Evolutionary conservation across 768 basidiomycete species (phyloP), one percentile per base, ranked within the genome.

Genomic region (Mycena crocata): DNA sequence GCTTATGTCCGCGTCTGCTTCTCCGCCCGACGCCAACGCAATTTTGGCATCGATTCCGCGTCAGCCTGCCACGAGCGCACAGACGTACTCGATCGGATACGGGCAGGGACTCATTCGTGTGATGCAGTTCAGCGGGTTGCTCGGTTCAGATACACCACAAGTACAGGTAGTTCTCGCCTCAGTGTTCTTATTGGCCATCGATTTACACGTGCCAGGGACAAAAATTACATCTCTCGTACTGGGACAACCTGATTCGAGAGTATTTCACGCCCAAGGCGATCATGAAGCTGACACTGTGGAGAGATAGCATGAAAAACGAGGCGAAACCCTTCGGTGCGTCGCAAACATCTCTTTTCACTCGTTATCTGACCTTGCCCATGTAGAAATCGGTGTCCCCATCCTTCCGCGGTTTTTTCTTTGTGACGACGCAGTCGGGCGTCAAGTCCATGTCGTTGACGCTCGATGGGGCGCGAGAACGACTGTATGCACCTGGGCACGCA

Each of bases 281-380:
- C 49, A 88, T 94, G 87, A 92, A 89, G 75, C 84, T 95, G 70
- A 94, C 92, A 3, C 79, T 95, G n/a, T 94, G 93, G 93, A 93
- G 93, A 74, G 93, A 94, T 76, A 93, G 92, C 71, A 87, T 89
- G 73, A 85, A 83, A 71, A 86, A 83, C 28, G 94, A 94, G 73
- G 93, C 93, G 34, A 95, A 93, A 72, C 90, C 90, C 12, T 94
- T 95, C 71, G 93, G 93, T 94, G 59, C 51, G 91, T 81, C 35
- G 26, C 55, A 52, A 26, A 3, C 35, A 39, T 69, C 44, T 45
- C 34, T 37, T 58, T 30, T 31, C 35, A n/a, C 57, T 23, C 48
- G 34, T 39, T 51, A 35, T 45, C 59, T 70, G 62, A 64, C 55
- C 30, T n/a, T n/a, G n/a, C 52, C 28, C 62, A 52, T 58, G 24